A percentile compares a stretch with the other conserved stretches of the same genome.
Evolutionary conservation across 2,329 filamentous ascomycete genomes (phyloP).

Genomic region (Fusarium pseudograminearum): DNA sequence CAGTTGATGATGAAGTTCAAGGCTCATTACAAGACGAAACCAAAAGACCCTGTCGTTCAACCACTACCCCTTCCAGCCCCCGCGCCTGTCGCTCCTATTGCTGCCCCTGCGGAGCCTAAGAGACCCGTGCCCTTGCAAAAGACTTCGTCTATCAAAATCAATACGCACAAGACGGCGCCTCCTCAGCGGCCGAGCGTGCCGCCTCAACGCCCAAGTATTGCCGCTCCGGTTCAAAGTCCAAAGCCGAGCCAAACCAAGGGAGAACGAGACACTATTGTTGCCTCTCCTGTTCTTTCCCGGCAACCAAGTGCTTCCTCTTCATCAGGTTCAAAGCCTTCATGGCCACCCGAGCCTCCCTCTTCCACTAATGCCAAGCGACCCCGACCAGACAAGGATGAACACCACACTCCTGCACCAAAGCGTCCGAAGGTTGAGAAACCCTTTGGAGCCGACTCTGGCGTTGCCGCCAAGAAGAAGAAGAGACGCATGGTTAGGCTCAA

Average conservation of each 20-base stretch:
- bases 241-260: constrained; percentile 25
- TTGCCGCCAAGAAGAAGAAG: constrained; percentile 46
- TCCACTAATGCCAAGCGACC: constrained; percentile 51
- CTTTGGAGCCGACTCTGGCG: constrained; percentile 35
- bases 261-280: constrained; percentile 48
- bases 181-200: constrained; percentile 4
- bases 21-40: constrained; percentile 54
- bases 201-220: constrained; percentile 35
- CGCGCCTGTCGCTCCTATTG: constrained; percentile 21
- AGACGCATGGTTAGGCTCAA: constrained; percentile 55
- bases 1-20: constrained; percentile 56
- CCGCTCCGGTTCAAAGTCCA: constrained; percentile 18
- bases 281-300: constrained; percentile 41
- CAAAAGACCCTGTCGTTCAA: constrained; percentile 47
- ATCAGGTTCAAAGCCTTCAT: constrained; percentile 38
- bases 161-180: constrained; percentile 48
- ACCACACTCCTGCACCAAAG: constrained; percentile 53
- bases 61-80: constrained; percentile 33
- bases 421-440: constrained; percentile 55
- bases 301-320: constrained; percentile 42
- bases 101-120: constrained; percentile 43
- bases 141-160: constrained; percentile 57
- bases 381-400: constrained; percentile 54
- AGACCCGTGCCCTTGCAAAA: constrained; percentile 47
- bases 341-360: constrained; percentile 37